Conservation (phyloP, 306 rosid genomes). For the Styphnolobium japonicum region DNA sequence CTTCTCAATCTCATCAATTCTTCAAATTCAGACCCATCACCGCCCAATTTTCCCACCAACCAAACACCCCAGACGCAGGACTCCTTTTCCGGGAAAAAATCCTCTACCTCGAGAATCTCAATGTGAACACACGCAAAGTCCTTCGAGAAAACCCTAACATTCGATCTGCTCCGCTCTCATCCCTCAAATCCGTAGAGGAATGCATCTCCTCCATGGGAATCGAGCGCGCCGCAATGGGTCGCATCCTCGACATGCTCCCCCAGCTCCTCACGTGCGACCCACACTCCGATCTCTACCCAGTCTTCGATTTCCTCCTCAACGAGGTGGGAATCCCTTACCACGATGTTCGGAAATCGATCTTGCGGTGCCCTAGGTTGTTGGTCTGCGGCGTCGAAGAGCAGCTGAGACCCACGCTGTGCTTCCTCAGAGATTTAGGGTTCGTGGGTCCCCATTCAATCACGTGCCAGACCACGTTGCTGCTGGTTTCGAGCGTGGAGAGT, state of each 20-base stretch:
- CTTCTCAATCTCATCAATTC: background rate
- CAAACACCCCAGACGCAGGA: conserved; percentile 43
- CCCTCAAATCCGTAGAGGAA: conserved; percentile 52
- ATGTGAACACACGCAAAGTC: conserved; percentile 58
- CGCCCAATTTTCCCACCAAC: conserved; percentile 28
- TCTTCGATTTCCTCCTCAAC: conserved; percentile 72
- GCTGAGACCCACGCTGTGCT: conserved; percentile 33
- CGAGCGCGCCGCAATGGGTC: conserved; percentile 49
- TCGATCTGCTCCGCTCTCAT: conserved; percentile 52
- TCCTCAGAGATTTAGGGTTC: conserved; percentile 36
- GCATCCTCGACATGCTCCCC: conserved; percentile 82
- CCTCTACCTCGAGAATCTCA: conserved; percentile 58
- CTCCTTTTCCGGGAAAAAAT: conserved; percentile 69
- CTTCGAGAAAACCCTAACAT: conserved; percentile 59
- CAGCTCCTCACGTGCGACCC: conserved; percentile 74
- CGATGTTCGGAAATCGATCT: conserved; percentile 48
- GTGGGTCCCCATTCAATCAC: conserved; percentile 28
- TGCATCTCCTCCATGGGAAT: conserved; percentile 77
- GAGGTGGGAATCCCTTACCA: conserved; percentile 62
- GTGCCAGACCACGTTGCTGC: conserved; percentile 34
- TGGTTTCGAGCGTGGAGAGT: conserved; percentile 37
- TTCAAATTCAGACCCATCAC: background rate
- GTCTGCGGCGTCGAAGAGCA: conserved; percentile 51
- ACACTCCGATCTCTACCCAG: conserved; percentile 56
- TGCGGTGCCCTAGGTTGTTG: conserved; percentile 72